phyloP scores from a whole-genome alignment of 352 stramenopile species.

The Discostella stelligera region DNA sequence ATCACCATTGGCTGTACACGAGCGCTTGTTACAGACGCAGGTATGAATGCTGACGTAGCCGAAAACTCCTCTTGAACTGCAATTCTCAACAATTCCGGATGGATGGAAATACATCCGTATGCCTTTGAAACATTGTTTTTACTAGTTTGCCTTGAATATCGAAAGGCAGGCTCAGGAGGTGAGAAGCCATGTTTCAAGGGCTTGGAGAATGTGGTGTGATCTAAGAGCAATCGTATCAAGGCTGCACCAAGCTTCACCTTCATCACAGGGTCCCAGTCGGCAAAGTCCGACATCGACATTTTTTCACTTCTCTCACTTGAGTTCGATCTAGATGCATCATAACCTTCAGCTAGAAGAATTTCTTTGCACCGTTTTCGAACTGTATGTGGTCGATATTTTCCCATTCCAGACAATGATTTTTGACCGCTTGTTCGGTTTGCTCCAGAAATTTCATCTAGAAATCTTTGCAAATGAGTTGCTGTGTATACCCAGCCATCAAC shows the following conservation, averaged over 20 bases:
- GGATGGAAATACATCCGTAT: conserved; percentile 50
- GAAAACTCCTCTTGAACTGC: conserved; percentile 67
- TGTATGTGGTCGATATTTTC: conserved; percentile 25
- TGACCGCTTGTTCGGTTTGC: conserved; percentile 1
- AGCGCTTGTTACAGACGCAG: conserved; percentile 54
- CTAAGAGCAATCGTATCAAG: conserved; percentile 72
- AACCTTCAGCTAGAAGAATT: conserved; percentile 52
- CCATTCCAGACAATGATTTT: conserved; percentile 47
- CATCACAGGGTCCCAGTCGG: conserved; percentile 86
- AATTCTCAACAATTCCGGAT: conserved; percentile 62
- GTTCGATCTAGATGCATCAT: conserved; percentile 24
- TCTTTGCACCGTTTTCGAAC: conserved; percentile 47
- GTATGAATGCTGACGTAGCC: conserved; percentile 34
- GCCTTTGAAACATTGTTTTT: conserved; percentile 32
- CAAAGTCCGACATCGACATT: conserved; percentile 53
- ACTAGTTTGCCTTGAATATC: conserved; percentile 36
- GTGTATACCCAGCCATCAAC: conserved; percentile 72
- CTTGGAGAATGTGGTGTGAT: conserved; percentile 56
- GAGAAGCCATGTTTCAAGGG: conserved; percentile 34
- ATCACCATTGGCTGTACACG: conserved; percentile 96
- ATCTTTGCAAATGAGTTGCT: conserved; percentile 69
- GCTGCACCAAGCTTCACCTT: conserved; percentile 87
- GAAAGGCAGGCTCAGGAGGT: conserved; percentile 56
- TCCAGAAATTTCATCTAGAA: conserved; percentile 69
- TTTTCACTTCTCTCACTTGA: conserved; percentile 59